Evolutionary conservation across 1,284 basidiomycete species (phyloP).

Genomic region (Gomphus bonarii): DNA sequence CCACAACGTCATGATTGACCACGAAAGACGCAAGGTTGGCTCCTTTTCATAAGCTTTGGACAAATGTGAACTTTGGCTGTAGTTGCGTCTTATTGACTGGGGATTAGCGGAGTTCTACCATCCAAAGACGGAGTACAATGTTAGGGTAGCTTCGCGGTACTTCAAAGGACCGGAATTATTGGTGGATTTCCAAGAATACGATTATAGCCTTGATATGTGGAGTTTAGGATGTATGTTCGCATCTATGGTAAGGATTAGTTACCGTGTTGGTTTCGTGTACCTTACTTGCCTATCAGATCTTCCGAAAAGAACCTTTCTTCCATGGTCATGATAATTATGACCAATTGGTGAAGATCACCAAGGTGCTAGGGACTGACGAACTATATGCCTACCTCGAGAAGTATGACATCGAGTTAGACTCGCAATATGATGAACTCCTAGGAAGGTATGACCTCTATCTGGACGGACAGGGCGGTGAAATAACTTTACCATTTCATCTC

Average conservation of each 20-base stretch:
- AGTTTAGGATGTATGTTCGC: constrained; percentile 98
- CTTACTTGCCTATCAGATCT: constrained; percentile 54
- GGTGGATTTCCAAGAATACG: constrained; percentile 98
- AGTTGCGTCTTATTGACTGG: constrained; percentile 97
- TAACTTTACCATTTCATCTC: constrained; percentile 13
- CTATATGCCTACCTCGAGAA: constrained; percentile 86
- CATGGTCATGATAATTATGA: constrained; percentile 99
- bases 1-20: constrained; percentile 99
- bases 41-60: background rate
- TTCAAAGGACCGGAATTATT: constrained; percentile 97
- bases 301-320: constrained; percentile 99
- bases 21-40: constrained; percentile 84
- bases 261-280: background rate
- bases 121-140: constrained; percentile 96
- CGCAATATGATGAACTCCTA: constrained; percentile 84
- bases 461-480: background rate
- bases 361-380: constrained; percentile 95
- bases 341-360: constrained; percentile 96
- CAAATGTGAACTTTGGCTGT: constrained; percentile 2
- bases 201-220: constrained; percentile 98
- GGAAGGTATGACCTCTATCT: constrained; percentile 41
- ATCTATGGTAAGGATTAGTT: constrained; percentile 65
- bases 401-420: constrained; percentile 88
- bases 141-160: constrained; percentile 93
- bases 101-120: constrained; percentile 98